phyloP scores from a whole-genome alignment of 2,329 filamentous ascomycete genomes.

The Fusarium veterinarium region DNA sequence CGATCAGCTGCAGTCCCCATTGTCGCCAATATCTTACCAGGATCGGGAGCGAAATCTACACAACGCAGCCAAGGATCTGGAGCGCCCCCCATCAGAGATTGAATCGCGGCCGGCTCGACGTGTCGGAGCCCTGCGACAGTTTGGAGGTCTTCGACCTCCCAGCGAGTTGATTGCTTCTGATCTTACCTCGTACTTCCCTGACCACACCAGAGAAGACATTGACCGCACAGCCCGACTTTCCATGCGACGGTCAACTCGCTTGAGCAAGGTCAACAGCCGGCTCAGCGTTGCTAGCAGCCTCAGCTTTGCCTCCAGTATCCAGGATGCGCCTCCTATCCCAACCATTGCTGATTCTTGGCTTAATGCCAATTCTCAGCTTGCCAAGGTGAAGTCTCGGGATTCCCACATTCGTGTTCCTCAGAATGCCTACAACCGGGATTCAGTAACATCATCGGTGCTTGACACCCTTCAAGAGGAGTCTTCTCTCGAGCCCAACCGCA shows the following conservation, averaged over 20 bases:
- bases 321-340: slow-evolving; percentile 93
- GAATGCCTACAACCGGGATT: slow-evolving; percentile 76
- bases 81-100: slow-evolving; percentile 65
- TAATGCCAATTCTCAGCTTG: slow-evolving; percentile 57
- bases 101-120: slow-evolving; percentile 56
- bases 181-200: slow-evolving; percentile 95
- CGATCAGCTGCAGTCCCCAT: slow-evolving; percentile 81
- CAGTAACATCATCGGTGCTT: slow-evolving; percentile 87
- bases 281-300: slow-evolving; percentile 94
- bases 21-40: slow-evolving; percentile 81
- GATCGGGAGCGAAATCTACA: slow-evolving; percentile 76
- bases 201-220: slow-evolving; percentile 93
- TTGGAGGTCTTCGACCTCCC: slow-evolving; percentile 91
- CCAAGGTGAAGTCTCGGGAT: slow-evolving; percentile 55
- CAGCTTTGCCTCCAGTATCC: slow-evolving; percentile 91
- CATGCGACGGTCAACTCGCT: slow-evolving; percentile 86
- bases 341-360: slow-evolving; percentile 97
- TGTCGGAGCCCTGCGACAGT: slow-evolving; percentile 75
- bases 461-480: slow-evolving; percentile 94
- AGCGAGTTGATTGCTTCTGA: slow-evolving; percentile 98
- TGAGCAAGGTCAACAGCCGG: slow-evolving; percentile 93
- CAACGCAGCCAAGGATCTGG: slow-evolving; percentile 68
- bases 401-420: slow-evolving; percentile 60
- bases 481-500: slow-evolving; percentile 85
- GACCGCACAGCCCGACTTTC: slow-evolving; percentile 95